These are phyloP conservation scores for Mangifera indica DNA, from an alignment of 345 rosid genomes.

Conservation along the genomic window DNA sequence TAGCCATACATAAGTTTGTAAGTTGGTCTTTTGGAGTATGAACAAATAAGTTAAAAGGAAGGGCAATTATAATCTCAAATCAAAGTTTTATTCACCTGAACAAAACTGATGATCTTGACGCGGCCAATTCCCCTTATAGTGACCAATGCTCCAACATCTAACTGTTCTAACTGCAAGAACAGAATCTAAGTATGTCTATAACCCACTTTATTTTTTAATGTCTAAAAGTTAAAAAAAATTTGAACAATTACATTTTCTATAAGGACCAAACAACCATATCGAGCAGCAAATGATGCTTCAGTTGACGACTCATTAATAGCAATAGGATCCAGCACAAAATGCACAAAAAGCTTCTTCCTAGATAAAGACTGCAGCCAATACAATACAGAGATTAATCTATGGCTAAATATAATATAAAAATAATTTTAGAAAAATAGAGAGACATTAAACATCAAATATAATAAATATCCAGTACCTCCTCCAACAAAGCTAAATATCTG, in stretches of 20 bases:
- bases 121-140: conserved; percentile 71
- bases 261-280: conserved; percentile 67
- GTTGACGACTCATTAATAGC: conserved; percentile 49
- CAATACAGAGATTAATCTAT: conserved; percentile 1
- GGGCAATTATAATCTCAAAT: background rate
- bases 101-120: conserved; percentile 48
- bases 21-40: no score
- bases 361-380: conserved; percentile 50
- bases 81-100: conserved; percentile 41
- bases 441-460: background rate
- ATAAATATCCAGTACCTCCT: conserved; percentile 49
- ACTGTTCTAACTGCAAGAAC: conserved; percentile 54
- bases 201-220: background rate
- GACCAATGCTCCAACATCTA: conserved; percentile 74
- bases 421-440: no score
- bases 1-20: no score
- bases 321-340: conserved; percentile 76
- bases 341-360: conserved; percentile 62
- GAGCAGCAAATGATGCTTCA: conserved; percentile 76
- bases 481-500: conserved; percentile 65
- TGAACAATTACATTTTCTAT: conserved; percentile 66
- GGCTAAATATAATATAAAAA: no score
- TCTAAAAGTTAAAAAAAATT: conserved; percentile 1
- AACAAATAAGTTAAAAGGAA: background rate
- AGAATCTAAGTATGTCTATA: conserved; percentile 11